phyloP scores from a whole-genome alignment of 2,329 filamentous ascomycete genomes.

The Colletotrichum tropicicola region DNA sequence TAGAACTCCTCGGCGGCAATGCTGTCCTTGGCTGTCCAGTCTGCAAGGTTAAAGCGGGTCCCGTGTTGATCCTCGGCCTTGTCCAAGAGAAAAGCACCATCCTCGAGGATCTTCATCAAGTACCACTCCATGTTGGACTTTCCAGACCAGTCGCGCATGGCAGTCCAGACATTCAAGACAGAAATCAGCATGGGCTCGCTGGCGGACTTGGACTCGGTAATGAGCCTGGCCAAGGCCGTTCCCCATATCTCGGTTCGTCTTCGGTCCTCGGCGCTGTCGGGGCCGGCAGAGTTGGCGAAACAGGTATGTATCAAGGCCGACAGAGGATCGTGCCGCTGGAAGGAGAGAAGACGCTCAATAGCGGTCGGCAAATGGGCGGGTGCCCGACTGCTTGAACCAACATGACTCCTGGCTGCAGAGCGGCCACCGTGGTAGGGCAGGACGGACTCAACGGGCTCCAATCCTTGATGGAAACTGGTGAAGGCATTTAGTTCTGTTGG shows the following conservation, averaged over 20 bases:
- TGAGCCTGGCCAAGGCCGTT: conserved; percentile 82
- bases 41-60: conserved; percentile 74
- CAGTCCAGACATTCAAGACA: conserved; percentile 87
- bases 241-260: conserved; percentile 89
- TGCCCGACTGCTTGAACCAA: conserved; percentile 40
- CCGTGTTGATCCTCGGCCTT: conserved; percentile 82
- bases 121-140: conserved; percentile 92
- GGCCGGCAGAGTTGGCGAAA: conserved; percentile 86
- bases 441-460: conserved; percentile 86
- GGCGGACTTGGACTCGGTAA: conserved; percentile 78
- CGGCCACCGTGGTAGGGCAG: conserved; percentile 71
- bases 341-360: conserved; percentile 85
- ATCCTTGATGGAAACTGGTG: conserved; percentile 78
- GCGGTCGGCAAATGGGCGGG: conserved; percentile 62
- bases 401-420: conserved; percentile 55
- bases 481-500: conserved; percentile 81
- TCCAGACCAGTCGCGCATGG: conserved; percentile 89
- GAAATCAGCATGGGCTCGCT: conserved; percentile 84
- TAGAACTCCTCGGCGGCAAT: conserved; percentile 90
- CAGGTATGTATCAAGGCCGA: conserved; percentile 87
- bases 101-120: conserved; percentile 92
- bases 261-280: conserved; percentile 82
- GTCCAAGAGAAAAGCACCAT: conserved; percentile 90
- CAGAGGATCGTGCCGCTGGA: conserved; percentile 88
- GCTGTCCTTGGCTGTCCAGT: conserved; percentile 81